These are phyloP conservation scores for Cyclotella atomus DNA, from an alignment of 108 stramenopile genomes.

Conservation along the genomic window DNA sequence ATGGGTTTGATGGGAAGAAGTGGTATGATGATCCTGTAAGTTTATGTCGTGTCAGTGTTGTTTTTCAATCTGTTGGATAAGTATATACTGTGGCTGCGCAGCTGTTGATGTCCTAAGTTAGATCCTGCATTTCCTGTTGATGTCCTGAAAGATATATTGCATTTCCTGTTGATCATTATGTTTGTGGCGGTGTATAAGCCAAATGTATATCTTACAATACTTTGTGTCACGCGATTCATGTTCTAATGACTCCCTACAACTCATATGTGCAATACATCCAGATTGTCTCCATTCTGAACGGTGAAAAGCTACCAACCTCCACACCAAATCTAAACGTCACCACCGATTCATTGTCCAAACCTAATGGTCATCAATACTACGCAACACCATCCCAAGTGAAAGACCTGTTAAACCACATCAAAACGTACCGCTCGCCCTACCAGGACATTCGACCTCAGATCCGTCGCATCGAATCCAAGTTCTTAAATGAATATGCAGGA, in stretches of 20 bases:
- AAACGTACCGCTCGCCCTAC: conserved; percentile 56
- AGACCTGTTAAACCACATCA: conserved; percentile 63
- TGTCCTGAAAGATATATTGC: too few relatives aligned
- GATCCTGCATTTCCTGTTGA: too few relatives aligned
- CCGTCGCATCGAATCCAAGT: conserved; percentile 68
- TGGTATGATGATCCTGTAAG: conserved; percentile 84
- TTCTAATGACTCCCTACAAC: too few relatives aligned
- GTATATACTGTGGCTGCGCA: too few relatives aligned
- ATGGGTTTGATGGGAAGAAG: conserved; percentile 56
- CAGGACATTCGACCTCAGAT: conserved; percentile 63
- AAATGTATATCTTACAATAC: too few relatives aligned
- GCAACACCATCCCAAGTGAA: conserved; percentile 70
- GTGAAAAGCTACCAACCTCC: conserved; percentile 47
- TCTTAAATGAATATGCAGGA: conserved; percentile 71
- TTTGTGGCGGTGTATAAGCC: too few relatives aligned
- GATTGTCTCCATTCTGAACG: conserved; percentile 61
- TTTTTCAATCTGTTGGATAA: too few relatives aligned
- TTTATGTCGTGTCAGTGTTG: neutral
- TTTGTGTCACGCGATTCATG: too few relatives aligned
- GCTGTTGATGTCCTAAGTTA: too few relatives aligned
- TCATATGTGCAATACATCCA: neutral
- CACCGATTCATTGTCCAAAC: conserved; percentile 59
- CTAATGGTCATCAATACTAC: conserved; percentile 73
- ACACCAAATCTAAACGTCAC: conserved; percentile 52
- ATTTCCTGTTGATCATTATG: too few relatives aligned